Evolutionary conservation across 2,329 filamentous ascomycete genomes (phyloP), one percentile per base, ranked within the genome.

Genomic region (Hymenoscyphus salicellus): DNA sequence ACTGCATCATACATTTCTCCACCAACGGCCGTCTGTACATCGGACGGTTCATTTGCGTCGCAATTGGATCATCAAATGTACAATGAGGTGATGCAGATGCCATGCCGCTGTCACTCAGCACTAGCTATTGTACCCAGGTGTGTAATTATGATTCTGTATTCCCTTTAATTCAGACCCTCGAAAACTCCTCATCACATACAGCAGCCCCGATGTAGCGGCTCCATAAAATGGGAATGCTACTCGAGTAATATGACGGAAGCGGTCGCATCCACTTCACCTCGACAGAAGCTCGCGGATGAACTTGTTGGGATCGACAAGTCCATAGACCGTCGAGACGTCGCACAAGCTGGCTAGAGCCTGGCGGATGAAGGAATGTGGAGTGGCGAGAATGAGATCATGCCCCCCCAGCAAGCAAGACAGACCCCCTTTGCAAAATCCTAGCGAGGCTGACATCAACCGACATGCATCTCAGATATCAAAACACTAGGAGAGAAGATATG

Each of bases 371-470:
- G 10, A 52, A 23, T 38, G 14, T 38, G 46, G 20, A 11, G 46
- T 52, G 46, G 46, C 46, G 46, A 52, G n/a, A 26, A 52, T 52
- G 46, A 52, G 46, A 52, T 52, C 46, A 52, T 52, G 20, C 46
- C 10, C 28, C 10, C 28, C 46, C 14, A 52, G 23, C 46, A 52
- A 52, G 23, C 20, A 52, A 52, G 23, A 3, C 20, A 20, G 23
- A 23, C n/a, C 46, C 46, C 20, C 46, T 23, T 26, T 26, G 10
- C 46, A n/a, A 26, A 26, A 10, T 26, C 20, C 26, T 52, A 8
- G 46, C 20, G 14, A 8, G 20, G 20, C 46, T 52, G 46, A 52
- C 46, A 52, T 52, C 46, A 52, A 26, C 46, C 46, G 46, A 52
- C 46, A 52, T 52, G 46, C 23, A 23, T 49, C n/a, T 11, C 4